Evolutionary conservation across 129 eudicot genomes (phyloP), one percentile per base, ranked within the genome.

Genomic region (Deinandra increscens): DNA sequence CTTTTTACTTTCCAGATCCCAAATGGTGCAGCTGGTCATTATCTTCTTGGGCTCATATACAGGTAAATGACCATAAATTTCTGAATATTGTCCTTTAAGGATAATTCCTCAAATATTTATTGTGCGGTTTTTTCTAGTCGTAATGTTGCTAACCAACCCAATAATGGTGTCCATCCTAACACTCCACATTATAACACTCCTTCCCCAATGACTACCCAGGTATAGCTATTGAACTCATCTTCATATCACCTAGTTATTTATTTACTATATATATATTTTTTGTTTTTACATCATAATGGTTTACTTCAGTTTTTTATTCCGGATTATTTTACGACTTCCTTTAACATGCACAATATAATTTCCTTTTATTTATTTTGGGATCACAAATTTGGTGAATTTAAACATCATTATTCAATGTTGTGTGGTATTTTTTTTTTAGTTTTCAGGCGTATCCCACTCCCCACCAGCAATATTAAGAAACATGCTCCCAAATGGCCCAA

Each of bases 11-110:
- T 68, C 43, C 78, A 94, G 99, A 89, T 94, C 60, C 99, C 99
- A 48, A 94, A 94, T 89, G 97, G 96, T 73, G 96, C 97, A 60
- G 90, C 97, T 78, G 99, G 99, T 59, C 99, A 90, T 84, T 90
- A 87, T 74, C 99, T 94, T 80, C 97, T 90, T 75, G 99, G 99
- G 78, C 99, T 94, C 59, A 78, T 94, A 61, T 94, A 94, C 74
- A 94, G 99, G 99, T 93, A 79, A 12, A 45, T 73, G 19, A 23
- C 66, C 56, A 65, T 53, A n/a, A 8, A 22, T 29, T 55, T 49
- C 18, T 56, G 10, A 4, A 11, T 26, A 13, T 2, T 58, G 41
- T 58, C 1, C 41, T 14, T 5, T 14, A 84, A 81, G 73, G 97
- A 87, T 73, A 77, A 72, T 64, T 70, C 95, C 79, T 82, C 75